Evolutionary conservation across 192 early-diverging fungal species (phyloP).

Genomic region (Coemansia erecta): DNA sequence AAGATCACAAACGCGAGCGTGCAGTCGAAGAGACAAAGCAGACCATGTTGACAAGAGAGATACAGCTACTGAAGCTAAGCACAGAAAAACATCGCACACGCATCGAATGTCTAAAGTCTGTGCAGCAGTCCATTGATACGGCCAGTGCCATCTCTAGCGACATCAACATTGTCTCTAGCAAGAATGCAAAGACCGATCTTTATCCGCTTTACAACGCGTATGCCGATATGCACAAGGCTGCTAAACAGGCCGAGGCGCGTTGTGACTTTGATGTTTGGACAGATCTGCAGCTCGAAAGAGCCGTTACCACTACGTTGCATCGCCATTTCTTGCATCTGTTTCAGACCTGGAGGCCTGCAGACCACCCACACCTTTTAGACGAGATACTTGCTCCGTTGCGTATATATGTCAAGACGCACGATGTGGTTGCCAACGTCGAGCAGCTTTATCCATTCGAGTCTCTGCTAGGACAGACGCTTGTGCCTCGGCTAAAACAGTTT

Average conservation of each 20-base stretch:
- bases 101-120: constrained; percentile 20
- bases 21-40: constrained; percentile 3
- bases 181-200: constrained; percentile 3
- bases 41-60: constrained; percentile 2
- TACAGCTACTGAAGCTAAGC: constrained; percentile 11
- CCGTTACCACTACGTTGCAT: constrained; percentile 17
- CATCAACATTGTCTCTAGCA: neutral
- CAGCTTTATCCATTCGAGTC: constrained; percentile 41
- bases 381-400: constrained; percentile 18
- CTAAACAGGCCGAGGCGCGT: constrained; percentile 6
- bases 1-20: constrained; percentile 24
- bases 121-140: constrained; percentile 7
- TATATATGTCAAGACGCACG: constrained; percentile 7
- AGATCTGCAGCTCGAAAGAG: constrained; percentile 38
- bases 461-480: constrained; percentile 19
- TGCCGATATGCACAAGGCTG: constrained; percentile 7
- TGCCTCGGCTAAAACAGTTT: constrained; percentile 38
- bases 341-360: constrained; percentile 21
- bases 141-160: neutral
- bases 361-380: constrained; percentile 9
- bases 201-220: constrained; percentile 16
- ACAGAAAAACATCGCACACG: constrained; percentile 11
- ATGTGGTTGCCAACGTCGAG: neutral
- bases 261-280: constrained; percentile 36
- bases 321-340: constrained; percentile 15